Base-by-base conservation (phyloP, 2,329 filamentous ascomycete species). In the Whalleya microplaca region DNA sequence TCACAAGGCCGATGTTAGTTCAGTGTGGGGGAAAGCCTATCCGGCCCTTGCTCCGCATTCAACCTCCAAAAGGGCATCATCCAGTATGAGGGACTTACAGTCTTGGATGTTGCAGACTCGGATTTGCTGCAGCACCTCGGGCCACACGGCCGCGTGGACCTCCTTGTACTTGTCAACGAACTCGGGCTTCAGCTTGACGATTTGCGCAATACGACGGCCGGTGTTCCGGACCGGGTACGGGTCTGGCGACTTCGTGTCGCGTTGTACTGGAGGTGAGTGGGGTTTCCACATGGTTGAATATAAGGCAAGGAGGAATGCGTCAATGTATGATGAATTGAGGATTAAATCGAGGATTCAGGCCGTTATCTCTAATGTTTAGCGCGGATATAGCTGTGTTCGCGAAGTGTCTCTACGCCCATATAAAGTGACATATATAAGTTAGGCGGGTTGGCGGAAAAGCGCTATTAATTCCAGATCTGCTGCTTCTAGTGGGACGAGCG, bases 81-180 rank as follows among this genome's bases (percentile, higher is more conserved):
- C 45, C 19, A 42, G 32, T 27, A 20, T n/a, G 18, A 16, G n/a
- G 9, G 46, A 73, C 80, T 59, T 74, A 88, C 85, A 94, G 69
- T 94, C 90, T 58, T 80, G 76, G 56, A 94, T 90, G 63, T 89
- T 89, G 71, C 86, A 90, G 41, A 87, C 84, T 69, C 87, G 85
- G 68, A 94, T 92, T 75, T 92, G 88, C 71, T 85, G 80, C 32
- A 91, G 75, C 1, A 95, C 89, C 65, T 90, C 88, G 5, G 89
- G 89, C 90, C 90, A 94, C 0, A 92, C 88, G 3, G 80, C 81
- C 6, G 84, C 85, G 69, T 93, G 90, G 60, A 84, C 87, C 66
- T 86, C 81, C 71, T 91, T 92, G 76, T 93, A 94, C 62, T 86
- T 82, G 20, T 82, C 81, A 14, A 89, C 76, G 59, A 78, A 82